A percentile compares a stretch with the other conserved stretches of the same genome.
Evolutionary conservation across 257 asterid species (phyloP).

Genomic region (Nicotiana tabacum): DNA sequence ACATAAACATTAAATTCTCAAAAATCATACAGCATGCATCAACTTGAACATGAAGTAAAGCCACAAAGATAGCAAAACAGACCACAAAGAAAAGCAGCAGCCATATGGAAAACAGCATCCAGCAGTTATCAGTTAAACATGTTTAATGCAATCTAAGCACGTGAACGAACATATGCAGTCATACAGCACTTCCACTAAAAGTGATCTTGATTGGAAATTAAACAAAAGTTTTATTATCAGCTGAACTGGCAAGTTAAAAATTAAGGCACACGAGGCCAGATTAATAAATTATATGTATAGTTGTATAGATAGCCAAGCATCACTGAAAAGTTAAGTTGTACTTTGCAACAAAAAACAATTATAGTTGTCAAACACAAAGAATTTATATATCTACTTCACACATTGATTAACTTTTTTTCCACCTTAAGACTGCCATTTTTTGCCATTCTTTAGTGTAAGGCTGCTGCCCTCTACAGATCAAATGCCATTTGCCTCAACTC

Average conservation of each 20-base stretch:
- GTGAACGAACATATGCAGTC: constrained; percentile 42
- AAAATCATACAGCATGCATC: not conserved
- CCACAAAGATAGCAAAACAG: not conserved
- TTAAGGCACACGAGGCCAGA: constrained; percentile 28
- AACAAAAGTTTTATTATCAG: constrained; percentile 4
- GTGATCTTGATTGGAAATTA: not conserved
- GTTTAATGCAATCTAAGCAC: constrained; percentile 24
- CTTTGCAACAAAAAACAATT: constrained; percentile 26
- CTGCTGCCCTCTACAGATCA: constrained; percentile 5
- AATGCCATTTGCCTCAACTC: constrained; percentile 4
- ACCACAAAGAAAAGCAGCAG: not conserved
- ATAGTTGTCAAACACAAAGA: constrained; percentile 13
- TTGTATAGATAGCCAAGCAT: not conserved
- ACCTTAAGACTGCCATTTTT: not conserved
- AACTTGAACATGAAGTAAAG: not conserved
- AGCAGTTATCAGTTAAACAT: constrained; percentile 15
- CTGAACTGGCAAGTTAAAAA: constrained; percentile 16
- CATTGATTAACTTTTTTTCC: not conserved
- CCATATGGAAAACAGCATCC: constrained; percentile 35
- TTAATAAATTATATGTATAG: constrained; percentile 2
- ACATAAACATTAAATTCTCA: too few relatives aligned
- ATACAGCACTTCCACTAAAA: not conserved
- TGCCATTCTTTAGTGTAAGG: not conserved
- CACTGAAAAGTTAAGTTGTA: constrained; percentile 38
- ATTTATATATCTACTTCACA: not conserved